Evolutionary conservation across 306 rosid genomes (phyloP).

Genomic region (Macrotyloma uniflorum): DNA sequence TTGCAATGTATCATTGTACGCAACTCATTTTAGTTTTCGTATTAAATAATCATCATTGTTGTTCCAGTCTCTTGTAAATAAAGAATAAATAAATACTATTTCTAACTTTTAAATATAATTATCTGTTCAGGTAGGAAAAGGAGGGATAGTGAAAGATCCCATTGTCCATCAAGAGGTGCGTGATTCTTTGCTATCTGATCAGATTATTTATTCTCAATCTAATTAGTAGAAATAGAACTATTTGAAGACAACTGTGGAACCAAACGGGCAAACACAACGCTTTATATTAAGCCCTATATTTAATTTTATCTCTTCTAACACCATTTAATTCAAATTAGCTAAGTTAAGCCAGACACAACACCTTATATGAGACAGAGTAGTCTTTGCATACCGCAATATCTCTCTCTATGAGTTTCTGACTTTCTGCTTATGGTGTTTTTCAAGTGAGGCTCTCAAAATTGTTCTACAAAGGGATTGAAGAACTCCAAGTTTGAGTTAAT

Average conservation of each 20-base stretch:
- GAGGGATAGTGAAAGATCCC: conserved; percentile 65
- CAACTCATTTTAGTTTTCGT: neutral
- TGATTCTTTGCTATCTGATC: conserved; percentile 22
- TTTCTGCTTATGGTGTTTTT: neutral
- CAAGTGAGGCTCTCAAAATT: neutral
- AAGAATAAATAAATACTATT: conserved; percentile 9
- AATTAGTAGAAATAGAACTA: conserved; percentile 16
- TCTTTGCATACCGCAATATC: neutral
- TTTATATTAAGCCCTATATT: neutral
- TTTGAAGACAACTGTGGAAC: neutral
- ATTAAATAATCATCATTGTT: conserved; percentile 33
- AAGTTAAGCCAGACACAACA: neutral
- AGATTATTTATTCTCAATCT: neutral
- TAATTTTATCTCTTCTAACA: neutral
- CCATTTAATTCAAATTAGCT: neutral
- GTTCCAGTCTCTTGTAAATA: neutral
- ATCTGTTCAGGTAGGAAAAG: conserved; percentile 55
- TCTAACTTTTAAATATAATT: conserved; percentile 20
- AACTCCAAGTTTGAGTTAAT: neutral
- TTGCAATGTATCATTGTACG: neutral
- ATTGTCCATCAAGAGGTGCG: conserved; percentile 57
- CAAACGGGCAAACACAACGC: neutral
- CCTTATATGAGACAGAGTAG: neutral
- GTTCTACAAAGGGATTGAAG: conserved; percentile 4
- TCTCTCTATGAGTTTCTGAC: neutral